Conservation (phyloP, 176 grass and related monocot genomes). For the Lolium perenne region DNA sequence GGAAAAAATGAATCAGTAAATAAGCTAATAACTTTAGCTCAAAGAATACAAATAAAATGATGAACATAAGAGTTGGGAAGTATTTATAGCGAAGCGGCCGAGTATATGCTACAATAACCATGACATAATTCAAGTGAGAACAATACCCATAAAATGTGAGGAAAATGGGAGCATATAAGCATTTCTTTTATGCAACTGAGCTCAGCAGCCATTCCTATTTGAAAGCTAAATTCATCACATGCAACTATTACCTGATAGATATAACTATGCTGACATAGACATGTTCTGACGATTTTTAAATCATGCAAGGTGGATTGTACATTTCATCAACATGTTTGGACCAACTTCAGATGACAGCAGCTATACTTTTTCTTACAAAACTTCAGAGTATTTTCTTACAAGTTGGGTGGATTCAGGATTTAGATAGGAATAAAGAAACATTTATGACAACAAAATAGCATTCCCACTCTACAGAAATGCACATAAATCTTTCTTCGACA, state of each 20-base stretch:
- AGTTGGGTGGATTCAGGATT: neutral
- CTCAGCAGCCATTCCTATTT: neutral
- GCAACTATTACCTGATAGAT: neutral
- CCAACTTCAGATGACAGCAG: neutral
- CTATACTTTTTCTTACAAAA: neutral
- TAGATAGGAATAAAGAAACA: neutral
- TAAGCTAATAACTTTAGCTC: neutral
- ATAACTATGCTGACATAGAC: neutral
- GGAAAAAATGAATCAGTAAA: neutral
- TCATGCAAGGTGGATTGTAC: neutral
- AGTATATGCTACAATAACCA: neutral
- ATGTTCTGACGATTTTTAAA: neutral
- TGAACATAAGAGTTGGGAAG: neutral
- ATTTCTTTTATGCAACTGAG: neutral
- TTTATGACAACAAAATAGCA: neutral
- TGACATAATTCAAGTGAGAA: neutral
- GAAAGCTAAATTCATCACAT: neutral
- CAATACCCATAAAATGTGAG: neutral
- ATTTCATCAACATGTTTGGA: neutral
- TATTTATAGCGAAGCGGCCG: neutral
- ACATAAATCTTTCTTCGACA: neutral
- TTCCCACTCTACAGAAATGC: neutral
- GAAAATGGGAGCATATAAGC: neutral
- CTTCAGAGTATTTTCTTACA: neutral
- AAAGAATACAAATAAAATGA: neutral